phyloP scores from a whole-genome alignment of 768 basidiomycete genomes.

The Dentipellis fragilis region DNA sequence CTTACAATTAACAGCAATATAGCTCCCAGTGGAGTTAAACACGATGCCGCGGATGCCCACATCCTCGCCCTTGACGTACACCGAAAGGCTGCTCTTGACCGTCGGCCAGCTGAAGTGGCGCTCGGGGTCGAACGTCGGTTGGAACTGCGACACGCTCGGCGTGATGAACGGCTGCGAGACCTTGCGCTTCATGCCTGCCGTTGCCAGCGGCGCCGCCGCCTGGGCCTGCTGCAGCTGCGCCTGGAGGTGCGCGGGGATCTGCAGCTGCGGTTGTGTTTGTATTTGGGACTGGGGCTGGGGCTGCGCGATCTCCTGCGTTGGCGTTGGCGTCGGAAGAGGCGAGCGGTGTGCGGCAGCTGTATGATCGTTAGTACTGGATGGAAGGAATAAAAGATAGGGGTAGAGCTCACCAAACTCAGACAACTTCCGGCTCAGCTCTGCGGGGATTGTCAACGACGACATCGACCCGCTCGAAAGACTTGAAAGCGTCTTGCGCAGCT shows the following conservation, averaged over 20 bases:
- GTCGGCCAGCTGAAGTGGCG: slow-evolving; percentile 39
- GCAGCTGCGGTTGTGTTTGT: too few relatives aligned
- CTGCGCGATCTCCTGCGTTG: background rate
- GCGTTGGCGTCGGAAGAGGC: background rate
- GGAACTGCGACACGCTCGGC: background rate
- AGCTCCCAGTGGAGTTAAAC: slow-evolving; percentile 43
- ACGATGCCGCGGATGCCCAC: slow-evolving; percentile 37
- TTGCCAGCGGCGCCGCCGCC: background rate
- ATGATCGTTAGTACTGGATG: too few relatives aligned
- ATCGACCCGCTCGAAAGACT: too few relatives aligned
- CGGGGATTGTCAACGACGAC: too few relatives aligned
- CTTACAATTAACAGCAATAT: slow-evolving; percentile 51
- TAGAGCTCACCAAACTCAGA: too few relatives aligned
- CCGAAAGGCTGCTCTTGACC: slow-evolving; percentile 27
- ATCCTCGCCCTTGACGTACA: slow-evolving; percentile 34
- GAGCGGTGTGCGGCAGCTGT: background rate
- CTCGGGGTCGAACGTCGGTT: slow-evolving; percentile 17
- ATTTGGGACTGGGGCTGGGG: too few relatives aligned
- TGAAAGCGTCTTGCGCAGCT: too few relatives aligned
- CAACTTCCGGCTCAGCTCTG: too few relatives aligned
- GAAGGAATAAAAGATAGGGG: too few relatives aligned
- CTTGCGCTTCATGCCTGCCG: slow-evolving; percentile 9
- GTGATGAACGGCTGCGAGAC: slow-evolving; percentile 7
- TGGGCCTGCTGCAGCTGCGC: too few relatives aligned
- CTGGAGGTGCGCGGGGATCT: too few relatives aligned